Conservation (phyloP, 495 filamentous ascomycete genomes). For the Aspergillus saccharolyticus region DNA sequence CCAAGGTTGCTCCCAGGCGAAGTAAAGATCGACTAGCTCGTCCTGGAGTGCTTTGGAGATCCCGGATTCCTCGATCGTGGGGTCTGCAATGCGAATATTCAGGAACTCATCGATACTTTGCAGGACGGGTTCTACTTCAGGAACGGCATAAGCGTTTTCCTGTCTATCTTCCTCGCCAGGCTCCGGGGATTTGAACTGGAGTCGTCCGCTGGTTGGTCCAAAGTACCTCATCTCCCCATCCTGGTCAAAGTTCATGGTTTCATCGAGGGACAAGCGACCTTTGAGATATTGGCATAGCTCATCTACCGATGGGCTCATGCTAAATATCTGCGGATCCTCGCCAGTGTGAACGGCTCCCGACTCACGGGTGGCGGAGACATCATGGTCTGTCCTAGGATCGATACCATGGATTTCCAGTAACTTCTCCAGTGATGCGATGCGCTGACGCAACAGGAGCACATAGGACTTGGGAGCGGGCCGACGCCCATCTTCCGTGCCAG, state of each 20-base stretch:
- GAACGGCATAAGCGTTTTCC: background rate
- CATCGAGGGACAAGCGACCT: conserved; percentile 25
- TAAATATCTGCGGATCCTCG: background rate
- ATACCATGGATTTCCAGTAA: conserved; percentile 1
- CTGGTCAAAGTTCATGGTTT: conserved; percentile 30
- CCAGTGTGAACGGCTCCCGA: background rate
- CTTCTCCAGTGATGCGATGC: conserved; percentile 3
- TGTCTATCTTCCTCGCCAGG: background rate
- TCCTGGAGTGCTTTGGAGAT: conserved; percentile 19
- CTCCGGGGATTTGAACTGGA: conserved; percentile 18
- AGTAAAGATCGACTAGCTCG: conserved; percentile 52
- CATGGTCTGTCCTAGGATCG: background rate
- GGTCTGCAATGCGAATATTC: background rate
- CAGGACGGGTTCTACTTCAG: background rate
- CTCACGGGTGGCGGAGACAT: background rate
- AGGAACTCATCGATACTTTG: background rate
- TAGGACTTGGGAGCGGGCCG: conserved; percentile 4
- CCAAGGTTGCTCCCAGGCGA: conserved; percentile 76
- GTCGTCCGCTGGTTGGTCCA: conserved; percentile 26
- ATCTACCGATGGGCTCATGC: conserved; percentile 9
- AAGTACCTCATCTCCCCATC: conserved; percentile 30
- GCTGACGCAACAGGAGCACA: conserved; percentile 1
- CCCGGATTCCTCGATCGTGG: background rate
- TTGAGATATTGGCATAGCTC: conserved; percentile 23
- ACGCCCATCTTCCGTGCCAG: conserved; percentile 1